Evolutionary conservation across 2,329 filamentous ascomycete species (phyloP).

Genomic region (Alternaria sp.): DNA sequence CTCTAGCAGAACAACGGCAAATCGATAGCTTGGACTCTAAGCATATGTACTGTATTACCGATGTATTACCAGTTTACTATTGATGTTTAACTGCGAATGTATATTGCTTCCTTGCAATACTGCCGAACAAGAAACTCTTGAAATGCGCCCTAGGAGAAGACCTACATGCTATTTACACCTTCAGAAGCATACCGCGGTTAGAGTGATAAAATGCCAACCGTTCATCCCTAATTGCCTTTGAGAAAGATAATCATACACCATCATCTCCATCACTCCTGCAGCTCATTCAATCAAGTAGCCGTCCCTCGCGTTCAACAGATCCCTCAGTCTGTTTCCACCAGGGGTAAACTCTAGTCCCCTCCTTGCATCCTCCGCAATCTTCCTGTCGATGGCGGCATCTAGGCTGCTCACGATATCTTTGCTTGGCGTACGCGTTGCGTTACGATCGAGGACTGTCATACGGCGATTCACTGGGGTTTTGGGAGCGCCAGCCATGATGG

Average conservation of each 20-base stretch:
- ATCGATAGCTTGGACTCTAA: no score
- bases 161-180: neutral
- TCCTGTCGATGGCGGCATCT: slow-evolving; percentile 38
- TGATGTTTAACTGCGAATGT: neutral
- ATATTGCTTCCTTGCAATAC: neutral
- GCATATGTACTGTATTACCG: no score
- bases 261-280: neutral
- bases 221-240: neutral
- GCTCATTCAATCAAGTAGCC: neutral
- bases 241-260: neutral
- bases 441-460: slow-evolving; percentile 17
- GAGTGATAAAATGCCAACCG: neutral
- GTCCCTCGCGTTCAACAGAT: slow-evolving; percentile 19
- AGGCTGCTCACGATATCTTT: slow-evolving; percentile 31
- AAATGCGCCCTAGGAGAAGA: neutral
- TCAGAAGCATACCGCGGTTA: neutral
- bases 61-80: no score
- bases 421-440: slow-evolving; percentile 32
- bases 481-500: neutral
- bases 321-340: slow-evolving; percentile 21
- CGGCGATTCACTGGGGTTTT: neutral
- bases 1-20: no score
- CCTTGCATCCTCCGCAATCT: slow-evolving; percentile 32
- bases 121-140: neutral
- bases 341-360: slow-evolving; percentile 22